Base-by-base conservation (phyloP, 2,329 filamentous ascomycete species). In the Xylariaceae sp. region DNA sequence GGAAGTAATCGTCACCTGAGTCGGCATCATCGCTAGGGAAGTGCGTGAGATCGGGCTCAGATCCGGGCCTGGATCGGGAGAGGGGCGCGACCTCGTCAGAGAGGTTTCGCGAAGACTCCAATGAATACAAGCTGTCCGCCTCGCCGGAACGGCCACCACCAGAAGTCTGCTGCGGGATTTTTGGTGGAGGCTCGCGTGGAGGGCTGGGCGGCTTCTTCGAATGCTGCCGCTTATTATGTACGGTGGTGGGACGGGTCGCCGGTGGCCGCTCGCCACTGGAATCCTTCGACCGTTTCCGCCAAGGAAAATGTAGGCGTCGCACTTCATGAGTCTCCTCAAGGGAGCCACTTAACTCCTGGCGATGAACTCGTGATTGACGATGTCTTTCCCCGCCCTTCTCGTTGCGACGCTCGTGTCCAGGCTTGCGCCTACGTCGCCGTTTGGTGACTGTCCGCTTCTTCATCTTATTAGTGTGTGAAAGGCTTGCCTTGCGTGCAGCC, bases 361-460 rank as follows among this genome's bases (percentile, higher is more conserved):
- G 63, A 51, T 56, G 52, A 39, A 55, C 53, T 34, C 61, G 58
- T 10, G 55, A 62, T 13, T 62, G 62, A 42, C 56, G 57, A 8
- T 62, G 59, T 15, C 56, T 56, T 15, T 67, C 57, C 13, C 61
- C 57, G 7, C 60, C 59, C 17, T 65, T 61, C 10, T 68, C 68
- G 18, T 68, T 64, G 37, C 56, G 63, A 13, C 63, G 66, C 50
- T 70, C 67, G 34, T 71, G 68, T 23, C 59, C 62, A 23, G 63
- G 64, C 67, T 70, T 73, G 59, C 67, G 69, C 61, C 44, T 69
- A 51, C 69, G 70, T 44, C 70, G 70, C 23, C 66, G 70, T 68
- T 76, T 76, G 51, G 73, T 73, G 60, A 73, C 62, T 59, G 68
- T 70, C 8, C 70, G 68, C 64, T 70, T 75, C 68, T 74, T 74